phyloP scores from a whole-genome alignment of 371 early-diverging fungal species.

The Paraphysoderma sedebokerense region DNA sequence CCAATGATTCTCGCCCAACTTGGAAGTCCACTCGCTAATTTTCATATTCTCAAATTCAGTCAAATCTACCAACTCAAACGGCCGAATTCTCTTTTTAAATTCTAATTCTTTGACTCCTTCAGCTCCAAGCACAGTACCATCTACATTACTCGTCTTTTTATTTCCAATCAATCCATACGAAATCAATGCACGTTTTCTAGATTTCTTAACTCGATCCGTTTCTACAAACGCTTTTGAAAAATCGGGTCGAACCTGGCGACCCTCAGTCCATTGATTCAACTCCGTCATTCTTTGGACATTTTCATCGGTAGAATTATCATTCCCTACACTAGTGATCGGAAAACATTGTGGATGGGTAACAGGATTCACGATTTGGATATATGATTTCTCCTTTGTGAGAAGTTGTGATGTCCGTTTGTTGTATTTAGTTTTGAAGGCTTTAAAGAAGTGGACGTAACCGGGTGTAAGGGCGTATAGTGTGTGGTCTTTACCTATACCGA shows the following conservation, averaged over 20 bases:
- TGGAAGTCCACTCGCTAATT: background rate
- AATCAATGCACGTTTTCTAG: background rate
- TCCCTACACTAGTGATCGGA: too few species aligned
- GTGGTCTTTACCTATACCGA: conserved; percentile 82
- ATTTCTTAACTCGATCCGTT: background rate
- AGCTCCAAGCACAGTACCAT: background rate
- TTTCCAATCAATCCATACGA: too few species aligned
- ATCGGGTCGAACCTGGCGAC: background rate
- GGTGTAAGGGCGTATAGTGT: conserved; percentile 65
- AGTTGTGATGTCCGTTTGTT: background rate
- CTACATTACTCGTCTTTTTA: too few species aligned
- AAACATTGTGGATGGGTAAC: background rate
- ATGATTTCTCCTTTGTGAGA: background rate
- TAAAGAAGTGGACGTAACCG: conserved; percentile 74
- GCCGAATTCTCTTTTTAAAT: background rate
- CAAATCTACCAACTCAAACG: background rate
- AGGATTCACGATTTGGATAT: background rate
- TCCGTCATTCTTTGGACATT: too few species aligned
- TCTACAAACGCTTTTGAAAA: background rate
- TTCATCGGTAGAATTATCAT: too few species aligned
- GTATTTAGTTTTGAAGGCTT: background rate
- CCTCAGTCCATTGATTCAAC: too few species aligned
- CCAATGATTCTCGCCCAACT: background rate
- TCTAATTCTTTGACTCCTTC: background rate
- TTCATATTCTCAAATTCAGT: background rate